phyloP scores from a whole-genome alignment of 176 grass and related monocot species.

The Rhynchospora breviuscula region DNA sequence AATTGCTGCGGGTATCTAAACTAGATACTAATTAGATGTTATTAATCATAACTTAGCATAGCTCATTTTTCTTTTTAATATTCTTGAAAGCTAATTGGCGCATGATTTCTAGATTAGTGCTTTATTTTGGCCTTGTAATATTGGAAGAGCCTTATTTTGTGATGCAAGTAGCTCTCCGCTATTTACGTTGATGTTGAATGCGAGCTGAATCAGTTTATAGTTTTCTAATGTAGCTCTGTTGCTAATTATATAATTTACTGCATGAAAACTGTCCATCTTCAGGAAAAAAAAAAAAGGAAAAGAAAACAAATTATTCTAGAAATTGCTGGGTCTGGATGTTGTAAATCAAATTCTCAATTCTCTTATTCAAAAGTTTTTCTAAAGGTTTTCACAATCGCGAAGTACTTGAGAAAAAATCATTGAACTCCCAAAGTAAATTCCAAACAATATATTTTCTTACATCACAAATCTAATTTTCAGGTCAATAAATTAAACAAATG shows the following conservation, averaged over 20 bases:
- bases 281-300: no score
- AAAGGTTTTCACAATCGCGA: no score
- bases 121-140: constrained; percentile 13
- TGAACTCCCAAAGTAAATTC: no score
- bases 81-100: background rate
- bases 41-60: background rate
- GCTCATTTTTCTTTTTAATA: background rate
- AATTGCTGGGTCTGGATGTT: no score
- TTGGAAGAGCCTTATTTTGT: background rate
- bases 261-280: no score
- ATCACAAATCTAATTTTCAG: background rate
- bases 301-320: no score
- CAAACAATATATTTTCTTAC: background rate
- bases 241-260: no score
- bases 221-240: no score
- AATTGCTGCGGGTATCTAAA: constrained; percentile 82
- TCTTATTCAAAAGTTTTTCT: no score
- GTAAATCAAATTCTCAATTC: no score
- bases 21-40: constrained; percentile 28
- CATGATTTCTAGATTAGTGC: constrained; percentile 2
- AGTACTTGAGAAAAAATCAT: no score
- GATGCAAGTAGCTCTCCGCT: background rate
- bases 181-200: background rate
- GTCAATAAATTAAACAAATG: background rate
- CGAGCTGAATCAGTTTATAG: background rate